Evolutionary conservation across 164 flowering plant genomes (phyloP), one percentile per base, ranked within the genome.

Genomic region (Aristolochia contorta): DNA sequence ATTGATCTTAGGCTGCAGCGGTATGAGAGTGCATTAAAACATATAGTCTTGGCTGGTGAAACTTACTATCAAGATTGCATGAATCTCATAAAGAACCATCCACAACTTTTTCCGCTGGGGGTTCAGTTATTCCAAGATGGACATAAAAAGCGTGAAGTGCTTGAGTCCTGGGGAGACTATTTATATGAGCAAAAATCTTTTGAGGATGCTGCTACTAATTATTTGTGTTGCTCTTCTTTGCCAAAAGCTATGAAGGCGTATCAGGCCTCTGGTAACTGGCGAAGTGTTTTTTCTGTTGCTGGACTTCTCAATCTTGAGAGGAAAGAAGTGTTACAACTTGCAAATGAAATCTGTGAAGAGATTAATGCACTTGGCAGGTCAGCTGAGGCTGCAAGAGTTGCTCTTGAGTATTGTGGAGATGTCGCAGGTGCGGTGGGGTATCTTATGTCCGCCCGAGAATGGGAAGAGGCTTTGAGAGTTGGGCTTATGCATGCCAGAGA

Each of bases 91-190:
- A 86, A 78, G 75, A 74, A 69, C 69, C 78, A 84, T 67, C 96
- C 99, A 57, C 80, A 85, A 65, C 91, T 88, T 58, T 93, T 85
- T 59, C 84, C 99, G 0, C 67, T 86, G 62, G 96, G 89, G 24
- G 80, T 85, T 71, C 79, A 85, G 58, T 71, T 90, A 55, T 77
- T 81, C 59, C 69, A 76, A 63, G 88, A 84, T 67, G 70, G 76
- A 59, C 8, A 58, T 12, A 86, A 79, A 73, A 80, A 75, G 72
- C 64, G 16, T 59, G 78, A 80, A 69, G 78, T 93, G 58, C 82
- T 88, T 63, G 99, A 93, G 76, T 89, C 93, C 20, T 88, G 96
- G 99, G 99, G 94, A 22, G 97, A 94, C 75, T 82, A 90, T 74
- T 84, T 86, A 20, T 63, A 58, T 66, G 70, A 74, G 57, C 76